Base-by-base conservation (phyloP, 768 basidiomycete genomes). In the Lentinus brumalis region DNA sequence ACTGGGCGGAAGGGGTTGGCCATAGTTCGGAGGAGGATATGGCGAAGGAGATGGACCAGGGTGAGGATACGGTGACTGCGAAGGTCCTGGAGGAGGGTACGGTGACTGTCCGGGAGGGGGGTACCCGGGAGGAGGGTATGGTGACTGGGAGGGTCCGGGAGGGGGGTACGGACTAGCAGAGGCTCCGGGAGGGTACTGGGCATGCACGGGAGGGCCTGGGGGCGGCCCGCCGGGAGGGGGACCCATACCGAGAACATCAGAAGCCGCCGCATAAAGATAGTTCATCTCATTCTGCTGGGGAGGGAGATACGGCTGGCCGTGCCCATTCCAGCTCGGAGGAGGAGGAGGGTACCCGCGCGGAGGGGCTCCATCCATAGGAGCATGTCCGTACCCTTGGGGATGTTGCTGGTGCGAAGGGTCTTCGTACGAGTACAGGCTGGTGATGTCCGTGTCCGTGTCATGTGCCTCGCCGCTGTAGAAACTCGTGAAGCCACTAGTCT, bases 231-330 rank as follows among this genome's bases (percentile, higher is more conserved):
- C 76, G 14, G 82, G 83, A 47, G 88, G 88, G 18, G 84, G 88
- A 0, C 82, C 86, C 84, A 91, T 86, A 15, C 91, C 91, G 15
- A 94, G 80, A 9, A 92, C 88, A 71, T 89, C 85, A 9, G 91
- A 91, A 9, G 92, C 92, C 14, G 91, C 91, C 10, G 83, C 81
- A 71, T 91, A 88, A 12, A 91, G 73, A 40, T 81, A 77, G 69
- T 86, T 84, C 65, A 83, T 86, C 55, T 82, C 80, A 35, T 41
- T 38, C 6, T 52, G 50, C 5, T 62, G 63, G 26, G 58, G 62
- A 31, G 65, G 57, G 14, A 57, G 46, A 21, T 57, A 56, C 8
- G 58, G 61, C n/a, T 65, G 57, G 5, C 57, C 59, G 14, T 58
- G 62, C 15, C 61, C 56, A 16, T 63, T 58, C 61, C 60, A 66